A percentile compares a stretch with the other conserved stretches of the same genome.
Evolutionary conservation across 805 yeast species (phyloP).

Genomic region (Yarrowia sp.): DNA sequence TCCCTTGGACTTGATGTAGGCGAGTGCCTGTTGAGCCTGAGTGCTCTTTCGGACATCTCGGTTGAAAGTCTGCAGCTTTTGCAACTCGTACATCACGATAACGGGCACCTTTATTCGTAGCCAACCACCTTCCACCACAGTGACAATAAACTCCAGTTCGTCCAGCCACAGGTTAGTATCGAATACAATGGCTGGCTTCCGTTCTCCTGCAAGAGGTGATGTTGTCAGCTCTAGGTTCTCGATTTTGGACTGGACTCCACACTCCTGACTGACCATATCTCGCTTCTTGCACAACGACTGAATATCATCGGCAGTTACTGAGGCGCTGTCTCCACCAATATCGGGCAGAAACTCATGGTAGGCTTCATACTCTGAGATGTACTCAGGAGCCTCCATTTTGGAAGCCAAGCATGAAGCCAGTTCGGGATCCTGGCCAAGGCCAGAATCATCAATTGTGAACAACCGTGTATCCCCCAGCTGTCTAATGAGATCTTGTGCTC

Average conservation of each 20-base stretch:
- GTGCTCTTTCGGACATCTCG: slow-evolving; percentile 6
- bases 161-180: slow-evolving; percentile 12
- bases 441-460: background rate
- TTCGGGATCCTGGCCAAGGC: background rate
- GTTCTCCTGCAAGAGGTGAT: slow-evolving; percentile 14
- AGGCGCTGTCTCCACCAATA: background rate
- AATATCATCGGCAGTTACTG: background rate
- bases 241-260: slow-evolving; percentile 17
- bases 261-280: slow-evolving; percentile 16
- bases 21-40: background rate
- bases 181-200: background rate
- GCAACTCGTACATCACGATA: slow-evolving; percentile 10
- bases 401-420: background rate
- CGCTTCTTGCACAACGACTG: slow-evolving; percentile 18
- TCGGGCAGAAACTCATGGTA: slow-evolving; percentile 21
- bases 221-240: slow-evolving; percentile 8
- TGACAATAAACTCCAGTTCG: background rate
- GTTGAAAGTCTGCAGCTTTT: slow-evolving; percentile 19
- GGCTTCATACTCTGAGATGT: slow-evolving; percentile 6
- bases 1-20: background rate
- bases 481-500: slow-evolving; percentile 9
- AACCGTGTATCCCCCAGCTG: background rate
- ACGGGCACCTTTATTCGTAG: slow-evolving; percentile 15
- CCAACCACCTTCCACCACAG: slow-evolving; percentile 4
- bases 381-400: background rate